Conservation (phyloP, 805 yeast species). For the Spathaspora passalidarum region DNA sequence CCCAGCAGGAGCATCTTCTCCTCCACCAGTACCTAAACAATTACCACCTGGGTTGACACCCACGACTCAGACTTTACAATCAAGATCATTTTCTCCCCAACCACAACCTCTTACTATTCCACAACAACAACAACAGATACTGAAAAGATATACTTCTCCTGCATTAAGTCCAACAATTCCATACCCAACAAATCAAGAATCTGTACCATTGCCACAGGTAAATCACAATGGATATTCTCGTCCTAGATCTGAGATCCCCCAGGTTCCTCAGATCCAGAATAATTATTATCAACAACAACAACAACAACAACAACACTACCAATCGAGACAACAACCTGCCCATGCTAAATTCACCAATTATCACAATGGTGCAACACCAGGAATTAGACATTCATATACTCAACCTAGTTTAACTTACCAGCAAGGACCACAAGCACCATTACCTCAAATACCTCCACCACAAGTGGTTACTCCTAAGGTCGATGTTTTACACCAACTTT, state of each 20-base stretch:
- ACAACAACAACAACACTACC: neutral
- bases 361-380: neutral
- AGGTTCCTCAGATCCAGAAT: neutral
- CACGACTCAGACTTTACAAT: neutral
- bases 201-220: neutral
- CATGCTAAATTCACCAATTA: neutral
- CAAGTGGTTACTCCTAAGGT: neutral
- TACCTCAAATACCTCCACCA: constrained; percentile 3
- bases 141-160: constrained; percentile 1
- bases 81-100: neutral
- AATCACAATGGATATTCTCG: neutral
- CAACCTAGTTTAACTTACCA: neutral
- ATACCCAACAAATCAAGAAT: neutral
- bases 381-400: neutral
- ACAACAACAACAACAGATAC: neutral
- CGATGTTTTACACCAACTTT: constrained; percentile 34
- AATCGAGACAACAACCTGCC: neutral
- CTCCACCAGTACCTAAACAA: constrained; percentile 1
- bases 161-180: constrained; percentile 8
- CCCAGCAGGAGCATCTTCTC: neutral
- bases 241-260: neutral
- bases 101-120: neutral
- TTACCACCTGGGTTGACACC: neutral
- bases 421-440: neutral
- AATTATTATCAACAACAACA: neutral